A percentile compares a stretch with the other conserved stretches of the same genome.
phyloP scores from a whole-genome alignment of 176 grass and related monocot species.

The Calamus simplicifolius region DNA sequence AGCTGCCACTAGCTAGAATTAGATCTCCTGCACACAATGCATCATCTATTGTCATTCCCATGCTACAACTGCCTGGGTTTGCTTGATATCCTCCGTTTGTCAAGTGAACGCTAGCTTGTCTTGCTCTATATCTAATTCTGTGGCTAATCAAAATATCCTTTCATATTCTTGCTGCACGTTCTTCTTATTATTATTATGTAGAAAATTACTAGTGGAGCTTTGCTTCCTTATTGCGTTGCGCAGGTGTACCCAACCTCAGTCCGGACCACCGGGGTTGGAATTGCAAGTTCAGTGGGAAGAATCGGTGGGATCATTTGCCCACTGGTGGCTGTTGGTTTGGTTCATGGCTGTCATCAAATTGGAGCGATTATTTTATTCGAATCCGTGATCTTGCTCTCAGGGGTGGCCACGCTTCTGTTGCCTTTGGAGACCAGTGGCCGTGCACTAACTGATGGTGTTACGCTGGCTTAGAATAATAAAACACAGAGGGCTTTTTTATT shows the following conservation, averaged over 20 bases:
- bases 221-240: neutral
- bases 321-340: conserved; percentile 64
- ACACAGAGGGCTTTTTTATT: too few relatives aligned
- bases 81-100: too few relatives aligned
- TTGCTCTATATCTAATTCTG: too few relatives aligned
- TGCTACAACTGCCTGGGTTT: too few relatives aligned
- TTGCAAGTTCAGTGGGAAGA: conserved; percentile 64
- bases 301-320: conserved; percentile 82
- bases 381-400: conserved; percentile 54
- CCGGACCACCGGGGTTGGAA: conserved; percentile 65
- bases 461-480: conserved; percentile 29
- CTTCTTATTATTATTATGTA: too few relatives aligned
- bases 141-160: too few relatives aligned
- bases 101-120: too few relatives aligned
- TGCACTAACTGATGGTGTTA: conserved; percentile 60
- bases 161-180: too few relatives aligned
- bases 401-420: conserved; percentile 43
- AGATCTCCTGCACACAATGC: too few relatives aligned
- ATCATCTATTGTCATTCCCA: too few relatives aligned
- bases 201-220: neutral
- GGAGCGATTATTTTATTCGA: conserved; percentile 60
- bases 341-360: conserved; percentile 63
- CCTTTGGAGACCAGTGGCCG: conserved; percentile 72
- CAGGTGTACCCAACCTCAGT: conserved; percentile 92
- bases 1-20: too few relatives aligned